Percentiles rank a stretch among this genome's conserved stretches.
phyloP scores from a whole-genome alignment of 1,139 yeast species.

The Taphrina communis region DNA sequence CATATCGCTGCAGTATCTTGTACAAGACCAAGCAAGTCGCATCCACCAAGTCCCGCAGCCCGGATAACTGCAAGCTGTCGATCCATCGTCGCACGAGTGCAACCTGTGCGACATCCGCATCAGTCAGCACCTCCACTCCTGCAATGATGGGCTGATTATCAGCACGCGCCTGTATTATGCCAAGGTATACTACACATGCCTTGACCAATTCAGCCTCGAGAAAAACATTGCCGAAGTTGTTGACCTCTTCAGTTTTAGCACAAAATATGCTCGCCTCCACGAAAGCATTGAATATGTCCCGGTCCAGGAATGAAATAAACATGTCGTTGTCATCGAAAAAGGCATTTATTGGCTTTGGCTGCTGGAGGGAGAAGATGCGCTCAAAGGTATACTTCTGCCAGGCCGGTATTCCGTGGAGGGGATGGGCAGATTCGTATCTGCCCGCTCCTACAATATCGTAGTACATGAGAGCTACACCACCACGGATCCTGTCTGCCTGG shows the following conservation, averaged over 20 bases:
- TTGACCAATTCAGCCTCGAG: constrained; percentile 31
- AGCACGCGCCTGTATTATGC: background rate
- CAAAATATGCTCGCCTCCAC: constrained; percentile 12
- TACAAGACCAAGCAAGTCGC: constrained; percentile 4
- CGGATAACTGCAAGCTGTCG: background rate
- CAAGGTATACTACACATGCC: constrained; percentile 1
- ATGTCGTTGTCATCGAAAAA: background rate
- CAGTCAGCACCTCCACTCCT: background rate
- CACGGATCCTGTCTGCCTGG: constrained; percentile 16
- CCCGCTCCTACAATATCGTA: background rate
- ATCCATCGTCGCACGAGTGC: background rate
- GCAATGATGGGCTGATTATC: background rate
- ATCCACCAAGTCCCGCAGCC: constrained; percentile 18
- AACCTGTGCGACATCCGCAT: background rate
- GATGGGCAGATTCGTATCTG: background rate
- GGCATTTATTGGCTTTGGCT: background rate
- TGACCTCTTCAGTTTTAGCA: background rate
- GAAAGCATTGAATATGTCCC: constrained; percentile 8
- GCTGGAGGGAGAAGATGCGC: constrained; percentile 1
- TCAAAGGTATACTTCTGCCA: background rate
- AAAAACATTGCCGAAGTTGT: constrained; percentile 9
- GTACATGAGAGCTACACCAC: background rate
- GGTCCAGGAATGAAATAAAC: background rate
- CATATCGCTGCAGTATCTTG: constrained; percentile 58
- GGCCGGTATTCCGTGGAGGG: background rate